Conservation (phyloP, 2,329 filamentous ascomycete genomes). For the Clonostachys chloroleuca region DNA sequence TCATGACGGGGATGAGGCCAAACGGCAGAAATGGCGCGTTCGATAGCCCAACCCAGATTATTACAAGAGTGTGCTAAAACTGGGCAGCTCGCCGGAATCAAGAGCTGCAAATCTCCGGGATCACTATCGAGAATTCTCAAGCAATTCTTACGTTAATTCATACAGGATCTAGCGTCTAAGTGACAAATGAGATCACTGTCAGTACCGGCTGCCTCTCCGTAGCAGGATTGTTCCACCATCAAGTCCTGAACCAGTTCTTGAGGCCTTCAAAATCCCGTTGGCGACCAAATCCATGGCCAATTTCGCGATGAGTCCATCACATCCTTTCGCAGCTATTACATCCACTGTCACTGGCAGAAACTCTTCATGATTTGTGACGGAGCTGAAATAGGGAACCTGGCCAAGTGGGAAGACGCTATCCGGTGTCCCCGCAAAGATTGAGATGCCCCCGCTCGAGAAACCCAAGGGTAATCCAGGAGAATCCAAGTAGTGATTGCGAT, state of each 20-base stretch:
- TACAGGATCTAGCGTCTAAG: too few species aligned
- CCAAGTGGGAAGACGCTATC: conserved; percentile 37
- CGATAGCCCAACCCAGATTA: too few species aligned
- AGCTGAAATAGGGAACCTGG: conserved; percentile 22
- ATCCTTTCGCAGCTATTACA: conserved; percentile 53
- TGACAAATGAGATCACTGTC: too few species aligned
- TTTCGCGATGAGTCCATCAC: conserved; percentile 53
- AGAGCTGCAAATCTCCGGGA: too few species aligned
- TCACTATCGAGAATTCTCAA: too few species aligned
- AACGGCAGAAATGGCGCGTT: too few species aligned
- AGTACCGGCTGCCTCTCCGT: too few species aligned
- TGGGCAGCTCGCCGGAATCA: too few species aligned
- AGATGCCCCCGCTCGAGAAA: conserved; percentile 29
- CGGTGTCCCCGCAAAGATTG: conserved; percentile 27
- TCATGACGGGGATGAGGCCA: too few species aligned
- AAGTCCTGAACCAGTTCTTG: conserved; percentile 22
- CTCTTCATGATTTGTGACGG: conserved; percentile 39
- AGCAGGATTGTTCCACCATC: too few species aligned
- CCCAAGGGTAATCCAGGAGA: conserved; percentile 39
- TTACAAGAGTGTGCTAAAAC: too few species aligned
- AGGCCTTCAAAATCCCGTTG: conserved; percentile 40
- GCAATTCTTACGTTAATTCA: too few species aligned
- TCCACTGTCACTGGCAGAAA: conserved; percentile 52
- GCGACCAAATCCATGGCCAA: conserved; percentile 45
- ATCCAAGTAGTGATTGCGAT: conserved; percentile 25